Evolutionary conservation across 495 filamentous ascomycete species (phyloP).

Genomic region (Neurospora sp.): DNA sequence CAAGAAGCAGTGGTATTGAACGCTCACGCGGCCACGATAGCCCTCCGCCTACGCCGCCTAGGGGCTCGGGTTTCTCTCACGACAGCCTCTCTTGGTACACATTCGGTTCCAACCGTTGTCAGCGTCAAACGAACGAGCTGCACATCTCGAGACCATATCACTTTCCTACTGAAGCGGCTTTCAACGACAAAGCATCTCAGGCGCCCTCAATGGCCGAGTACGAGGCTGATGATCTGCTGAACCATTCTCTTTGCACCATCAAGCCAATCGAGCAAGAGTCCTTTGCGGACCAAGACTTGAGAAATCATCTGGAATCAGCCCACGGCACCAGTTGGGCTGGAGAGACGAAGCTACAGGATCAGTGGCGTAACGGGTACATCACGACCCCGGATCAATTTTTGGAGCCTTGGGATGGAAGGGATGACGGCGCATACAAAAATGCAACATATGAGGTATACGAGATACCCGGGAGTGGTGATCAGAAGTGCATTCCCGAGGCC

Average conservation of each 20-base stretch:
- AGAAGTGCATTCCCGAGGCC: constrained; percentile 25
- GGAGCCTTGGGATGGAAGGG: constrained; percentile 6
- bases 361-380: neutral
- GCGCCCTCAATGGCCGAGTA: neutral
- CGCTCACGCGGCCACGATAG: constrained; percentile 1
- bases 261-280: neutral
- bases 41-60: constrained; percentile 5
- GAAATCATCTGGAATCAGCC: neutral
- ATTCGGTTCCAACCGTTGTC: neutral
- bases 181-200: neutral
- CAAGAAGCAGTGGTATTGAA: constrained; percentile 1
- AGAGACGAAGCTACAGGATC: neutral
- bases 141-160: constrained; percentile 4
- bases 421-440: constrained; percentile 26
- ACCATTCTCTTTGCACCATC: neutral
- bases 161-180: neutral
- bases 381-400: neutral
- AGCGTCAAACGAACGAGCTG: constrained; percentile 21
- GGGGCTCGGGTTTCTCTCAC: constrained; percentile 8
- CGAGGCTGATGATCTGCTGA: neutral
- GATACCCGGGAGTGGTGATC: constrained; percentile 18
- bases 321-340: neutral
- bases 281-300: neutral
- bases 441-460: constrained; percentile 42
- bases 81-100: neutral